Conservation (phyloP, 768 basidiomycete genomes). For the Trametes cubensis region DNA sequence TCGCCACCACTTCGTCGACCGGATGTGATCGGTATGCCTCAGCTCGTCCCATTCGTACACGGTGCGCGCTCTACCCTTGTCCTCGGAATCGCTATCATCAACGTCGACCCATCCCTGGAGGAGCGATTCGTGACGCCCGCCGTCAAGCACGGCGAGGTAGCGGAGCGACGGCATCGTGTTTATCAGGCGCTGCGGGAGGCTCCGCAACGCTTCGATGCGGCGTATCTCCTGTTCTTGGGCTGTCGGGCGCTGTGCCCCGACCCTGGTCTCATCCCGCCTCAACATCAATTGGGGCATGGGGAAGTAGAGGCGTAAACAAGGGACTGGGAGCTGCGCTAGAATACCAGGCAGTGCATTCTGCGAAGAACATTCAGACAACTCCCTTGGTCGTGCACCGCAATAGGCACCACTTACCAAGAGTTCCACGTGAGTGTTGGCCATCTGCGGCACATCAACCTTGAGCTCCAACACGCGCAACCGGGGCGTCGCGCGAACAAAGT, state of each 20-base stretch:
- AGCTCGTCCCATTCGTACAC: slow-evolving; percentile 11
- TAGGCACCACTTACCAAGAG: neutral
- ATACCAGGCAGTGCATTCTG: too few species aligned
- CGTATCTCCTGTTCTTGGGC: neutral
- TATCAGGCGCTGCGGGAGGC: slow-evolving; percentile 5
- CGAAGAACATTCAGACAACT: too few species aligned
- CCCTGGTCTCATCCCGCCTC: too few species aligned
- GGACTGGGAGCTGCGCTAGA: too few species aligned
- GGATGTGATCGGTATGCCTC: neutral
- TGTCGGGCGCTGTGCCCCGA: neutral
- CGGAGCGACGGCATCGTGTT: slow-evolving; percentile 5
- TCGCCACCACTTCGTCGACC: slow-evolving; percentile 1
- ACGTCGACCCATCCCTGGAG: neutral
- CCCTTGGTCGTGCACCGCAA: neutral
- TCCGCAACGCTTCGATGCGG: neutral
- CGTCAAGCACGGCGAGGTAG: slow-evolving; percentile 4
- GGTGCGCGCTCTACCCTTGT: neutral
- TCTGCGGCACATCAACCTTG: neutral
- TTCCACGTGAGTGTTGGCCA: neutral
- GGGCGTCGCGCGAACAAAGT: neutral
- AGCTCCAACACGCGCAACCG: slow-evolving; percentile 6
- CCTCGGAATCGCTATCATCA: neutral
- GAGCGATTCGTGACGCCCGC: neutral
- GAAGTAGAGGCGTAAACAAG: too few species aligned
- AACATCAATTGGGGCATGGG: too few species aligned